phyloP scores from a whole-genome alignment of 495 filamentous ascomycete species.

The Trichoderma virens region DNA sequence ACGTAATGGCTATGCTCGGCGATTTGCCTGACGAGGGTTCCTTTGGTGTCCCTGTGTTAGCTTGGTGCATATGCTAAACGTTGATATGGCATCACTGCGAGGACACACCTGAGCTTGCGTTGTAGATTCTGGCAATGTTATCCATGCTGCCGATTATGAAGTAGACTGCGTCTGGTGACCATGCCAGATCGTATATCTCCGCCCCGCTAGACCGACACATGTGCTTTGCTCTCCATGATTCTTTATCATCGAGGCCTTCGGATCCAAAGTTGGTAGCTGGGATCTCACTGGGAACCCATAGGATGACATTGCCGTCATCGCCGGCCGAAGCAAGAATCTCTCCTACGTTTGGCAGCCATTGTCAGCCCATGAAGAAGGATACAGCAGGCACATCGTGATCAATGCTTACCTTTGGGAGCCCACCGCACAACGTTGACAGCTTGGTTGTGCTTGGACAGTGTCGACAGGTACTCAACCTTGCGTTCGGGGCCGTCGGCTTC shows the following conservation, averaged over 20 bases:
- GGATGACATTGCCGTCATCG: slow-evolving; percentile 91
- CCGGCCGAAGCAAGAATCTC: slow-evolving; percentile 91
- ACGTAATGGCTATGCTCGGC: slow-evolving; percentile 99
- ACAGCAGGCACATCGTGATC: not conserved
- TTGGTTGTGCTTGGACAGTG: slow-evolving; percentile 86
- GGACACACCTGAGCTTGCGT: slow-evolving; percentile 76
- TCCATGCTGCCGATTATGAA: slow-evolving; percentile 99
- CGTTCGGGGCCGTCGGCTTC: slow-evolving; percentile 79
- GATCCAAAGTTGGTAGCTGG: slow-evolving; percentile 57
- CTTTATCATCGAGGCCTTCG: slow-evolving; percentile 85
- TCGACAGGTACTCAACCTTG: slow-evolving; percentile 84
- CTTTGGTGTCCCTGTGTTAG: slow-evolving; percentile 33
- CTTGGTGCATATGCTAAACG: not conserved
- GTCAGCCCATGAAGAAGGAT: slow-evolving; percentile 11
- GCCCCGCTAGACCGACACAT: slow-evolving; percentile 90
- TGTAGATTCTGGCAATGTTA: slow-evolving; percentile 95
- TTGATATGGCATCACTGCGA: not conserved
- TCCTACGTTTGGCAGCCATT: slow-evolving; percentile 44
- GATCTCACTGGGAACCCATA: slow-evolving; percentile 87
- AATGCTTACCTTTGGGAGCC: slow-evolving; percentile 69
- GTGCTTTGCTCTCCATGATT: slow-evolving; percentile 92
- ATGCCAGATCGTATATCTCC: slow-evolving; percentile 96
- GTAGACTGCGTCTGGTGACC: slow-evolving; percentile 93
- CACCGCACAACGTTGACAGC: slow-evolving; percentile 98
- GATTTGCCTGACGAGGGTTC: slow-evolving; percentile 88